Conservation (phyloP, 805 yeast genomes). For the Zygoascus bituminiphila region DNA sequence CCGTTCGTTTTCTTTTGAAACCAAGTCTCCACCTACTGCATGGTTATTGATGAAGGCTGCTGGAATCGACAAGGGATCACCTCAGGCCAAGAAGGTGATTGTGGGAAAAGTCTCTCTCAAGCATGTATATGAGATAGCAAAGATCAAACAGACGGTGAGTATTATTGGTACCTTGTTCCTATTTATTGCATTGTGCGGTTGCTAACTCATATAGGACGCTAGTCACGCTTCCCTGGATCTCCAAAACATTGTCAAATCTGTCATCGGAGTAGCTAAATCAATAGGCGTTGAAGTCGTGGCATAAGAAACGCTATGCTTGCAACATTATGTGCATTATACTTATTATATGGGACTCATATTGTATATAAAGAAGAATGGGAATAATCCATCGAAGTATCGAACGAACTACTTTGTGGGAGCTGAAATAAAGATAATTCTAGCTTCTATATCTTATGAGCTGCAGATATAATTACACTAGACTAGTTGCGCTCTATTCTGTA, state of each 20-base stretch:
- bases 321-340: not conserved
- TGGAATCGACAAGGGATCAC: constrained; percentile 71
- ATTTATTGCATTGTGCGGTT: not conserved
- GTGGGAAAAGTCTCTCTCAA: constrained; percentile 71
- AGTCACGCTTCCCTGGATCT: constrained; percentile 63
- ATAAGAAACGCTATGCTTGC: constrained; percentile 30
- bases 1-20: constrained; percentile 74
- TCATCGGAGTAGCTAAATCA: constrained; percentile 81
- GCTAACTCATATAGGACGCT: constrained; percentile 46
- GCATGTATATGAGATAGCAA: constrained; percentile 91
- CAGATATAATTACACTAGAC: too few species aligned
- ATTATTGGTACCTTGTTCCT: not conserved
- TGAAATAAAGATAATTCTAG: not conserved
- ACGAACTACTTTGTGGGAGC: too few species aligned
- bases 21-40: constrained; percentile 87
- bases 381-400: too few species aligned
- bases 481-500: too few species aligned
- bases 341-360: not conserved
- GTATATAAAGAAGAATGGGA: not conserved
- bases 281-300: constrained; percentile 79
- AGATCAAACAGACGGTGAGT: constrained; percentile 60
- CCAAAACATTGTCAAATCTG: constrained; percentile 70
- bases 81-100: constrained; percentile 46
- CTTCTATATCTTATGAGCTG: too few species aligned
- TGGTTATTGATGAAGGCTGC: constrained; percentile 79